Evolutionary conservation across 345 rosid species (phyloP).

Genomic region (Eucalyptus coolabah): DNA sequence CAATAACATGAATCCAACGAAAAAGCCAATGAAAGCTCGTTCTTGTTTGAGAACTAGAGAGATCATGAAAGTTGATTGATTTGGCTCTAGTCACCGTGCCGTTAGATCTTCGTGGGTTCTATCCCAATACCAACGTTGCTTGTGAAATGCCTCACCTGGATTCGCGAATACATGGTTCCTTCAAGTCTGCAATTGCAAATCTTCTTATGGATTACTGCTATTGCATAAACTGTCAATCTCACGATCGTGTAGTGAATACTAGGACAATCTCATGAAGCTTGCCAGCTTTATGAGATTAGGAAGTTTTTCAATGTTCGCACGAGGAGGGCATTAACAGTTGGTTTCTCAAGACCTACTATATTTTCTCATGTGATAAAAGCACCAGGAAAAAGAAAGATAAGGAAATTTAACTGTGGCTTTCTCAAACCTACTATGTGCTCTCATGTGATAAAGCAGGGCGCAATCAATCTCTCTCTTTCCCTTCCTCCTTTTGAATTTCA

Average conservation of each 20-base stretch:
- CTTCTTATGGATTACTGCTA: background rate
- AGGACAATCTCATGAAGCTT: background rate
- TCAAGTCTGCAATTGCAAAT: background rate
- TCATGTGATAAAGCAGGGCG: background rate
- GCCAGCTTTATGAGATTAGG: background rate
- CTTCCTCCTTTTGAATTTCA: background rate
- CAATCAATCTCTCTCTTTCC: background rate
- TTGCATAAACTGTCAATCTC: background rate
- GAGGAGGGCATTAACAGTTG: background rate
- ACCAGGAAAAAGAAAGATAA: background rate
- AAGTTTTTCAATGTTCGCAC: background rate
- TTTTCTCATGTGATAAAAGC: background rate
- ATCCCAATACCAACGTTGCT: background rate
- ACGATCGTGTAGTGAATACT: background rate
- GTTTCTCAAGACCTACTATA: background rate
- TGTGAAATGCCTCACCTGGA: background rate
- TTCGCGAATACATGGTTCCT: background rate
- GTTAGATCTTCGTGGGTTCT: background rate
- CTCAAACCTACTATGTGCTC: background rate
- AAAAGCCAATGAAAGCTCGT: background rate
- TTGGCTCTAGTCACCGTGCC: background rate
- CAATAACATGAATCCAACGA: background rate
- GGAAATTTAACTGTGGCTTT: background rate
- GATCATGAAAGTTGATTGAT: background rate
- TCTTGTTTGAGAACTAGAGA: background rate